A percentile compares a stretch with the other conserved stretches of the same genome.
These are phyloP conservation scores for Angomonas deanei DNA, from an alignment of 208 protist genomes.

Conservation along the genomic window DNA sequence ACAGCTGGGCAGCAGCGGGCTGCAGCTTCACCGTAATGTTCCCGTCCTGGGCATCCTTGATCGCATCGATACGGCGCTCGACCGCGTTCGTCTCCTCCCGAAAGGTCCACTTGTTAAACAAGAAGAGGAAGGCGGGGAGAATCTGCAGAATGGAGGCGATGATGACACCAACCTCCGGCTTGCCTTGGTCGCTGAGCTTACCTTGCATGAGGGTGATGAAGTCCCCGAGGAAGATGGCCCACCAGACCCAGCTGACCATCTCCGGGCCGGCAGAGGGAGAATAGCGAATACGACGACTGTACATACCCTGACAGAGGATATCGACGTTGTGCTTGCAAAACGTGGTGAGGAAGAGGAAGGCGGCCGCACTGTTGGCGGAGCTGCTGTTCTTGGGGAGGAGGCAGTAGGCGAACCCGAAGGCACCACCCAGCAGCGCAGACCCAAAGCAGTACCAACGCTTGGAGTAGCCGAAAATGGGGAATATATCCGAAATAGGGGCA, in stretches of 20 bases:
- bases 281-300: slow-evolving; percentile 59
- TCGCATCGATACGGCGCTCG: slow-evolving; percentile 22
- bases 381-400: slow-evolving; percentile 28
- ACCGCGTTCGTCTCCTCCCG: slow-evolving; percentile 50
- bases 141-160: slow-evolving; percentile 49
- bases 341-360: slow-evolving; percentile 46
- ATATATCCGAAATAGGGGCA: slow-evolving; percentile 54
- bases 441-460: slow-evolving; percentile 65
- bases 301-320: slow-evolving; percentile 70
- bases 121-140: slow-evolving; percentile 34
- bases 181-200: slow-evolving; percentile 40
- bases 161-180: slow-evolving; percentile 42
- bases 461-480: slow-evolving; percentile 60
- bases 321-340: slow-evolving; percentile 65
- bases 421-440: slow-evolving; percentile 38
- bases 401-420: slow-evolving; percentile 35
- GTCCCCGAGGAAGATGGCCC: slow-evolving; percentile 41
- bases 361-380: slow-evolving; percentile 13
- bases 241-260: slow-evolving; percentile 67
- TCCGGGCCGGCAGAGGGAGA: slow-evolving; percentile 32
- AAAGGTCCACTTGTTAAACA: slow-evolving; percentile 50
- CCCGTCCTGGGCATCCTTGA: background rate
- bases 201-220: slow-evolving; percentile 39
- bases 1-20: no score
- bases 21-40: background rate